phyloP scores from a whole-genome alignment of 2,329 filamentous ascomycete genomes.

The Xylariaceae sp. region DNA sequence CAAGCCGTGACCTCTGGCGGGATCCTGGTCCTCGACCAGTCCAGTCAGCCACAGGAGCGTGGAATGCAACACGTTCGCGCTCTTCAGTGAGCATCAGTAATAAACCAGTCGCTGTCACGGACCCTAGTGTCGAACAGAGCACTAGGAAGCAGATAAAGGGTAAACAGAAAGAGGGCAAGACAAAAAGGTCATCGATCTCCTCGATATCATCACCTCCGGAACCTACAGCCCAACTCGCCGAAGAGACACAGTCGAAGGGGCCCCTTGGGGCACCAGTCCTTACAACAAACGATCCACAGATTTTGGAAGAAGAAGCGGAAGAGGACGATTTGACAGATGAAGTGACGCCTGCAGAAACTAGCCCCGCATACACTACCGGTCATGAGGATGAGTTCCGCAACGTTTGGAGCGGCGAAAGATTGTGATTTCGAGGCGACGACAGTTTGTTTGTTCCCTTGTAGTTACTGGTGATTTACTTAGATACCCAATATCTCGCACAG shows the following conservation, averaged over 20 bases:
- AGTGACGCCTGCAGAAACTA: conserved; percentile 10
- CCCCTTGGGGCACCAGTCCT: conserved; percentile 28
- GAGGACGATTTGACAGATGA: conserved; percentile 25
- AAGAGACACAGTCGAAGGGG: conserved; percentile 25
- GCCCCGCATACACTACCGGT: conserved; percentile 18
- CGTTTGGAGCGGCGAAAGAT: conserved; percentile 24
- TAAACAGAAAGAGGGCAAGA: conserved; percentile 22
- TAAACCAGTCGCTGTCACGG: conserved; percentile 12
- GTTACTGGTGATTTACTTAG: conserved; percentile 12
- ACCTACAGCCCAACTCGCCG: conserved; percentile 20
- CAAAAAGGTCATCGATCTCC: background rate
- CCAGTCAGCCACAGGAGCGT: conserved; percentile 29
- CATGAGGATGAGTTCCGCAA: conserved; percentile 25
- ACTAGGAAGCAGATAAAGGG: conserved; percentile 26
- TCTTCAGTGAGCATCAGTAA: conserved; percentile 28
- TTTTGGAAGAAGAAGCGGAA: conserved; percentile 28
- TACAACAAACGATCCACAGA: conserved; percentile 27
- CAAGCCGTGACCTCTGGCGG: conserved; percentile 63
- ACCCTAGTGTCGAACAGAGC: conserved; percentile 22
- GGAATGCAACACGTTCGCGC: conserved; percentile 21
- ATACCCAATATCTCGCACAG: conserved; percentile 16
- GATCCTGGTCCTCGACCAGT: conserved; percentile 31
- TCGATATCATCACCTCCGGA: conserved; percentile 15
- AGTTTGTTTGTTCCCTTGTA: conserved; percentile 9
- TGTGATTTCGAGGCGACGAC: conserved; percentile 7